Evolutionary conservation across 169 alveolate species (phyloP), one percentile per base, ranked within the genome.

Genomic region (Besnoitia besnoiti): DNA sequence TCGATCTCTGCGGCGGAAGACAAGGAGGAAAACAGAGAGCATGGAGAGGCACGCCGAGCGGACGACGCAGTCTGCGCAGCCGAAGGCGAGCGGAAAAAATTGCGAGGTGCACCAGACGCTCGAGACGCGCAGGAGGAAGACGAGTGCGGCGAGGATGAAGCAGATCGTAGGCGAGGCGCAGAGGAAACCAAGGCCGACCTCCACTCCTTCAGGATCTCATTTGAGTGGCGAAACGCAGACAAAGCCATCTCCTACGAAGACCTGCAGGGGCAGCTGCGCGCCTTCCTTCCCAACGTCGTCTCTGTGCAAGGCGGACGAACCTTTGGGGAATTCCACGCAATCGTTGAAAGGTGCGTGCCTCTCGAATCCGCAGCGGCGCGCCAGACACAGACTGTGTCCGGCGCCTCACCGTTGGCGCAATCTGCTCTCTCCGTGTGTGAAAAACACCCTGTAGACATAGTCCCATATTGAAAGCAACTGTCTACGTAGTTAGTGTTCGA

Each of bases 281-380:
- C 73, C 37, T 79, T 79, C 46, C 90, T 90, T 35, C 93, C 93
- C 14, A 90, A 90, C 39, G 93, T 90, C 8, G 10, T 85, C 30
- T n/a, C 27, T 5, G 77, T 90, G n/a, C 33, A 62, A 42, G 93
- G 51, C 82, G 90, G 93, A 4, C 44, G 93, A 27, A 50, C 51
- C 50, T 55, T 76, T 0, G 93, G 93, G 27, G 93, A 90, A 46
- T 90, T 90, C 42, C 84, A 59, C 85, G 93, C 85, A 55, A 59
- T 90, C 39, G 37, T 90, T 37, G 87, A 79, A 55, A 47, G 79
- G 93, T 62, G 44, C 47, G 88, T n/a, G 39, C 67, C 67, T 51
- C 67, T 16, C 24, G n/a, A 14, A 51, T 24, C 67, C 67, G 67
- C 14, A 51, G n/a, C n/a, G n/a, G n/a, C n/a, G n/a, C n/a, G n/a